Base-by-base conservation (phyloP, 495 filamentous ascomycete genomes). In the Aspergillus asperescens region DNA sequence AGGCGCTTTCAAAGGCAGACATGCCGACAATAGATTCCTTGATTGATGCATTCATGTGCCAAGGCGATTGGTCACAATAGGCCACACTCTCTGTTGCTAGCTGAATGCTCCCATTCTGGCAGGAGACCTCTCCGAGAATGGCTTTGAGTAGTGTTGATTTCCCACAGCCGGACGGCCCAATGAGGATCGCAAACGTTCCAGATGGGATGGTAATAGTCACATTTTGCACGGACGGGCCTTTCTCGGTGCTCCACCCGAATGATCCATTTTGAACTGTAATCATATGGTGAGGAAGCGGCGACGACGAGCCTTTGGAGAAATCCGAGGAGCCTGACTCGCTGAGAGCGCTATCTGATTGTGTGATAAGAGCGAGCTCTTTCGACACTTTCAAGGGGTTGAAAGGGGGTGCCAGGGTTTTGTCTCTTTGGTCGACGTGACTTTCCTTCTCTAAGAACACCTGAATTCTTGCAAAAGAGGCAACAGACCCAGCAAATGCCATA, bases 111-210 rank as follows among this genome's bases (percentile, higher is more conserved):
- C 81, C 81, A n/a, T 64, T 45, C 2, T 63, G 27, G 27, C 68
- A 59, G 18, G 72, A 69, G 2, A 79, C 63, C 54, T 87, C 82
- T 18, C 81, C 80, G 0, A 84, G 70, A 13, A 87, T 52, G 6
- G 75, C 73, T 39, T 77, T 78, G 19, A 87, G 61, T 9, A 87
- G 51, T 2, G 78, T 80, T 3, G 78, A 76, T 52, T 86, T 86
- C 5, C 83, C 83, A 39, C 72, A 79, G 5, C 81, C 81, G 6
- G 81, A 78, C 3, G 82, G 78, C 12, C 83, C 83, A 37, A 83
- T 65, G 12, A 86, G 56, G 57, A 81, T 74, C 3, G 72, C 78
- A 20, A 74, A 62, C 39, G 70, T 68, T 0, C 68, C 62, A 38
- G 68, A 64, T 3, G 64, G 63, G 34, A 83, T 61, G 5, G 54